Evolutionary conservation across 2,329 filamentous ascomycete species (phyloP).

Genomic region (Hypoxylon sp.): DNA sequence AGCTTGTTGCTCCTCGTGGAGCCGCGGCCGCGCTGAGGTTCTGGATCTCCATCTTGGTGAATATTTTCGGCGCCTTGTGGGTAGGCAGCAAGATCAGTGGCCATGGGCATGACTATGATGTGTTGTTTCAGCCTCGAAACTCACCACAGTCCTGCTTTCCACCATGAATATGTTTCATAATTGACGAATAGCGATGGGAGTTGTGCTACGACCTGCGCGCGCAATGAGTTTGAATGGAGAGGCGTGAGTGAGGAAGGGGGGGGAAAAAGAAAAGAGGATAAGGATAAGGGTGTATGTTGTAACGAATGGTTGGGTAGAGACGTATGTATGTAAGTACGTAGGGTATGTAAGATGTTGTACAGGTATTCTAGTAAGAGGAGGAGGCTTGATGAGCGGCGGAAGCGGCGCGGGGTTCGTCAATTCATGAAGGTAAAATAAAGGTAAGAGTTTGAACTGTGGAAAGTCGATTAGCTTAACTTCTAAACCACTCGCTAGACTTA

Average conservation of each 20-base stretch:
- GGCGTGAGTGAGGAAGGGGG: constrained; percentile 17
- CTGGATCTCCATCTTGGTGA: constrained; percentile 58
- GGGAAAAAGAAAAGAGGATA: constrained; percentile 21
- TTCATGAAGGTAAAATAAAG: constrained; percentile 12
- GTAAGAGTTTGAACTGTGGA: constrained; percentile 16
- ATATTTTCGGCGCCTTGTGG: constrained; percentile 60
- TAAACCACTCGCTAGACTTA: constrained; percentile 8
- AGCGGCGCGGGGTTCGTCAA: constrained; percentile 38
- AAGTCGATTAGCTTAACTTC: background rate
- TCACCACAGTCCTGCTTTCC: constrained; percentile 62
- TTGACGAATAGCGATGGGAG: constrained; percentile 52
- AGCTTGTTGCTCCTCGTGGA: constrained; percentile 62
- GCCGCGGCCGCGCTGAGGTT: constrained; percentile 52
- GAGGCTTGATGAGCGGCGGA: constrained; percentile 35
- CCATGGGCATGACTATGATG: constrained; percentile 41
- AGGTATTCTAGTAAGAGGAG: constrained; percentile 8
- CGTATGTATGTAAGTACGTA: constrained; percentile 10
- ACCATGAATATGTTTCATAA: constrained; percentile 63
- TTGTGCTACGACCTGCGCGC: constrained; percentile 44
- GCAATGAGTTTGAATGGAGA: constrained; percentile 25
- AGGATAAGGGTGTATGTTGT: constrained; percentile 23
- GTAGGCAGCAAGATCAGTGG: constrained; percentile 49
- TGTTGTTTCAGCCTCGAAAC: constrained; percentile 46
- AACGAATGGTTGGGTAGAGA: constrained; percentile 32
- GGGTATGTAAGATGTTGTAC: constrained; percentile 13